Evolutionary conservation across 2,329 filamentous ascomycete species (phyloP).

Genomic region (Exophiala lecanii-corni): DNA sequence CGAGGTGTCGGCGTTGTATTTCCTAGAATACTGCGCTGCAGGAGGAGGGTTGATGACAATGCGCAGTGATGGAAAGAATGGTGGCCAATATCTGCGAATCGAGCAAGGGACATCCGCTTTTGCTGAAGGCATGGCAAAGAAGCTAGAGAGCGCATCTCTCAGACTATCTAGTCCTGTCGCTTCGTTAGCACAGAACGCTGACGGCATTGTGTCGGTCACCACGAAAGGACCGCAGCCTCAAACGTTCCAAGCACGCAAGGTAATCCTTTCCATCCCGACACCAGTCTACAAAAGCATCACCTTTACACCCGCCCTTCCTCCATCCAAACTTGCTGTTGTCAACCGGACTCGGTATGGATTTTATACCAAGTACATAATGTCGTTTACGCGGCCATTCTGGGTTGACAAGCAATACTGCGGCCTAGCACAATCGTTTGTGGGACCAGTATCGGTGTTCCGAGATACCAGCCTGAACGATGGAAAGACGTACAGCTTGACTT

Average conservation of each 20-base stretch:
- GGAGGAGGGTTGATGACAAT: constrained; percentile 50
- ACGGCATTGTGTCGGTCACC: constrained; percentile 22
- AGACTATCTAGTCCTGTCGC: constrained; percentile 29
- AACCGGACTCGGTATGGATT: constrained; percentile 41
- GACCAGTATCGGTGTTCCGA: constrained; percentile 37
- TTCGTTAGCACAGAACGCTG: constrained; percentile 29
- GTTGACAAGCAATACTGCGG: constrained; percentile 32
- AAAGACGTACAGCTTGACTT: constrained; percentile 33
- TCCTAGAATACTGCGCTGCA: constrained; percentile 53
- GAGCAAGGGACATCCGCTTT: constrained; percentile 46
- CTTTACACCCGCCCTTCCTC: constrained; percentile 47
- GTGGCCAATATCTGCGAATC: constrained; percentile 51
- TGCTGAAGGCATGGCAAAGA: constrained; percentile 34
- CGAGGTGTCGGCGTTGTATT: constrained; percentile 50
- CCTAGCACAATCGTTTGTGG: constrained; percentile 35
- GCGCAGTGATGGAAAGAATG: constrained; percentile 49
- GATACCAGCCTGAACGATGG: constrained; percentile 34
- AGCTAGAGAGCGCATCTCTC: constrained; percentile 32
- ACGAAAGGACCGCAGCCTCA: constrained; percentile 10
- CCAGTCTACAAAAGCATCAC: constrained; percentile 43
- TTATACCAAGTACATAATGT: constrained; percentile 50
- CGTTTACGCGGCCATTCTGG: constrained; percentile 46
- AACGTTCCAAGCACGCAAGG: constrained; percentile 37
- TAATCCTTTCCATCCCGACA: constrained; percentile 48
- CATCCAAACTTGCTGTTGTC: constrained; percentile 35